Evolutionary conservation across 371 early-diverging fungal genomes (phyloP).

Genomic region (Mortierella sp.): DNA sequence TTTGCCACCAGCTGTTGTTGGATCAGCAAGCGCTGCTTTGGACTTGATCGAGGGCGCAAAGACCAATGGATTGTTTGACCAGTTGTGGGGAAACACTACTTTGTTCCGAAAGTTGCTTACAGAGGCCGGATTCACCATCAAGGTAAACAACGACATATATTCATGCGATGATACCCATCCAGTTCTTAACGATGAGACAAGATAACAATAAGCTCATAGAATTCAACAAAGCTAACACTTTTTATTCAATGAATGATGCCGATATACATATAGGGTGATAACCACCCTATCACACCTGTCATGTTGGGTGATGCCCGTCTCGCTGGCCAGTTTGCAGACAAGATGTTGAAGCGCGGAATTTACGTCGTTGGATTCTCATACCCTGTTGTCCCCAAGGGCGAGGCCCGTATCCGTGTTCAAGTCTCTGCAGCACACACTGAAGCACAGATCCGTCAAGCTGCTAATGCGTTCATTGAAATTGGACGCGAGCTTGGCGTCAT

Average conservation of each 20-base stretch:
- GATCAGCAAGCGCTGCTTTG: constrained; percentile 69
- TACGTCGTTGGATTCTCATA: constrained; percentile 76
- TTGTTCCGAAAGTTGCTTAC: constrained; percentile 64
- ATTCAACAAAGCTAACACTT: too few relatives aligned
- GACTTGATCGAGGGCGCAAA: constrained; percentile 62
- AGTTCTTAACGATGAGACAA: too few relatives aligned
- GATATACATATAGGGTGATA: constrained; percentile 57
- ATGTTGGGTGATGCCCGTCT: constrained; percentile 74
- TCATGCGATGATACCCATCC: too few relatives aligned
- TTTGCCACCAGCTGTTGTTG: constrained; percentile 75
- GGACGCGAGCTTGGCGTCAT: constrained; percentile 67
- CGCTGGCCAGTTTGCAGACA: constrained; percentile 68
- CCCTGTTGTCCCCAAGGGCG: constrained; percentile 75
- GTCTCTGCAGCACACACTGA: constrained; percentile 70
- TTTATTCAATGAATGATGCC: background rate
- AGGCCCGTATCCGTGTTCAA: constrained; percentile 76
- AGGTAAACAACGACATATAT: constrained; percentile 23
- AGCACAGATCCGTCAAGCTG: constrained; percentile 66
- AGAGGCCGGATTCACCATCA: constrained; percentile 68
- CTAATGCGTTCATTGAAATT: constrained; percentile 67
- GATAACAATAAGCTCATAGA: too few relatives aligned
- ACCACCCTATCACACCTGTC: constrained; percentile 72
- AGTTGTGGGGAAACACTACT: constrained; percentile 66
- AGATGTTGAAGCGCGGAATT: constrained; percentile 67
- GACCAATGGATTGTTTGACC: constrained; percentile 58